Percentiles rank a stretch among this genome's conserved stretches.
Evolutionary conservation across 805 yeast species (phyloP).

Genomic region (Wickerhamia fluorescens): DNA sequence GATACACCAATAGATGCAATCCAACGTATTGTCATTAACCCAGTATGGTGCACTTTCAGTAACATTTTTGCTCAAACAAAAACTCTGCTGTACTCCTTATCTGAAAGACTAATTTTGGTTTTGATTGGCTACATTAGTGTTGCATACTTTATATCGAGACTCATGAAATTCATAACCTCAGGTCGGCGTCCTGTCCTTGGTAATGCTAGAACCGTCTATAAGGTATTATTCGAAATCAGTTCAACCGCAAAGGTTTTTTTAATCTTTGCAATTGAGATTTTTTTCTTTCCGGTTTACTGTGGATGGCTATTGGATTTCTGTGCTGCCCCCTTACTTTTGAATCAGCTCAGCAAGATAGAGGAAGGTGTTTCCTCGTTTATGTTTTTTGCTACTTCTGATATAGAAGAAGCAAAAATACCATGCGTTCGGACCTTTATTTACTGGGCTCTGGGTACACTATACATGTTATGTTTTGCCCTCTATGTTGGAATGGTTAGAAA

Average conservation of each 20-base stretch:
- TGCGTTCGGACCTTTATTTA: conserved; percentile 17
- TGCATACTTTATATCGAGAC: conserved; percentile 15
- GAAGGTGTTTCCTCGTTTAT: conserved; percentile 8
- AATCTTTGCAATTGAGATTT: conserved; percentile 70
- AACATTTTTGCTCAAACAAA: conserved; percentile 13
- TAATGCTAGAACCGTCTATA: conserved; percentile 43
- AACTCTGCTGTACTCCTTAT: conserved; percentile 20
- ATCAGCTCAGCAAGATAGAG: conserved; percentile 1
- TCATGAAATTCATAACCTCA: conserved; percentile 23
- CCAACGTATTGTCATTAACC: conserved; percentile 8
- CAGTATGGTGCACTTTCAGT: conserved; percentile 9
- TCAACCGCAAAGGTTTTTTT: conserved; percentile 68
- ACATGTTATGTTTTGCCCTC: conserved; percentile 82
- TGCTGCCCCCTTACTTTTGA: conserved; percentile 46
- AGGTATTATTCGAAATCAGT: conserved; percentile 45
- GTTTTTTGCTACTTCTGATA: conserved; percentile 17
- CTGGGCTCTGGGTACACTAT: conserved; percentile 75
- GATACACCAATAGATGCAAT: not conserved
- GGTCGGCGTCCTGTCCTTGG: conserved; percentile 43
- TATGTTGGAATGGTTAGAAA: conserved; percentile 80
- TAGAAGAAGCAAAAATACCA: conserved; percentile 11
- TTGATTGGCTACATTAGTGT: conserved; percentile 26
- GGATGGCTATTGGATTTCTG: conserved; percentile 73
- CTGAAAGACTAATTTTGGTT: conserved; percentile 33
- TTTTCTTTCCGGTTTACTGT: conserved; percentile 82